Base-by-base conservation (phyloP, 2,329 filamentous ascomycete genomes). In the Nemania sp. region DNA sequence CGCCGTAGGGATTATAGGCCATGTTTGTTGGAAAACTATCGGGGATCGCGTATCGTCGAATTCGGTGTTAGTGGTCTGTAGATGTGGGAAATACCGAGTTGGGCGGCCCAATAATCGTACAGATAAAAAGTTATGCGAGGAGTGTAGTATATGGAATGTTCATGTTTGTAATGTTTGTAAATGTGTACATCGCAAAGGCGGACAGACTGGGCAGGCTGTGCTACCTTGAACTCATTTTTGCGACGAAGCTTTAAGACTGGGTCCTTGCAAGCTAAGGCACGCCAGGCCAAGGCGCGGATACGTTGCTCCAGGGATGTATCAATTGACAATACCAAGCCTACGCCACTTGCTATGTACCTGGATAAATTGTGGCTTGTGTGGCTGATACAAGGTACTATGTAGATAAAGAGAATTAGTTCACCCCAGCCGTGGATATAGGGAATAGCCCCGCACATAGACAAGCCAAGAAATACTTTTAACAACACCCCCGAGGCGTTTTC, bases 1-100 rank as follows among this genome's bases (percentile, higher is more conserved):
- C 76, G 55, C 73, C 76, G 70, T 89, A 89, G n/a, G 85, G 86
- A 75, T 89, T 88, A 78, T 88, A 89, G 20, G 87, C 81, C 87
- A 89, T 89, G 67, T 51, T 75, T 89, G 67, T 51, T 75, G 65
- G 71, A 51, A 15, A 26, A 60, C 29, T 20, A 11, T 22, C 10
- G 11, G 58, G 29, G 29, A 20, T 49, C 20, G 55, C 61, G 59
- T 62, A 53, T 52, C 32, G 20, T 56, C 47, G 13, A 24, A 26
- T 27, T 62, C 43, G 29, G 38, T 2, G 8, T 41, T 15, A 20
- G 29, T 52, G 24, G 29, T 52, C 22, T 24, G 49, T 29, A 15
- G 53, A 24, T 26, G 26, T 6, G 26, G 20, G 18, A 24, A 29
- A 29, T 18, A 20, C 26, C 13, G 10, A 26, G 15, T 13, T 43